Evolutionary conservation across 768 basidiomycete genomes (phyloP).

Genomic region (Pleurotus tuber-regium): DNA sequence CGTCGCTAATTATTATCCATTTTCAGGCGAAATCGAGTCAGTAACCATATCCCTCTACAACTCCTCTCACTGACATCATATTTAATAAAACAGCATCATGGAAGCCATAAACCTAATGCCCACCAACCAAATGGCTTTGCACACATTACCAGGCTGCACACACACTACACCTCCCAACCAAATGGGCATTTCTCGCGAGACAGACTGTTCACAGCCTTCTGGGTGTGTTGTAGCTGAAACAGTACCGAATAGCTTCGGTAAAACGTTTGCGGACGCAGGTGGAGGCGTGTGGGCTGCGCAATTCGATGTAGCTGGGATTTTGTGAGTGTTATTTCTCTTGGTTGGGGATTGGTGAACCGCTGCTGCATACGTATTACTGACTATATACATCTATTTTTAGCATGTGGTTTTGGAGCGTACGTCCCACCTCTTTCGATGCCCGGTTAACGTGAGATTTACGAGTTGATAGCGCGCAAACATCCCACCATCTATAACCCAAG

Average conservation of each 20-base stretch:
- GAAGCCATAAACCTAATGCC: conserved; percentile 55
- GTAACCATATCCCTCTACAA: conserved; percentile 2
- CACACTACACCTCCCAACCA: conserved; percentile 29
- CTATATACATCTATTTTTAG: conserved; percentile 21
- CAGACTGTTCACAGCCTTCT: conserved; percentile 28
- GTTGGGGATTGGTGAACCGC: too few relatives aligned
- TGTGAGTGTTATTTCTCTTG: conserved; percentile 18
- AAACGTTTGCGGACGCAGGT: conserved; percentile 44
- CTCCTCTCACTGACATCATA: background rate
- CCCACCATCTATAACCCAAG: conserved; percentile 31
- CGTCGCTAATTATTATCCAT: background rate
- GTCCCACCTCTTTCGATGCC: conserved; percentile 13
- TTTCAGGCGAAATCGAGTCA: conserved; percentile 34
- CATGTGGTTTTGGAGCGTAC: conserved; percentile 48
- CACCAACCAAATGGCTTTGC: conserved; percentile 57
- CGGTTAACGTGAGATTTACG: conserved; percentile 15
- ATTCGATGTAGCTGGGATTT: conserved; percentile 52
- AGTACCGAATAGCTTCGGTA: conserved; percentile 44
- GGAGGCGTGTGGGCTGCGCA: conserved; percentile 65
- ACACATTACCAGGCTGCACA: conserved; percentile 39
- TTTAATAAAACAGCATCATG: conserved; percentile 35
- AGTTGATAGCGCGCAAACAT: conserved; percentile 32
- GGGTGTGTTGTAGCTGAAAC: conserved; percentile 46
- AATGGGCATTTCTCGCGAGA: conserved; percentile 25
- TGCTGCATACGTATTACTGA: background rate